Evolutionary conservation across 2,329 filamentous ascomycete genomes (phyloP).

Genomic region (Camptophora hylomeconis): DNA sequence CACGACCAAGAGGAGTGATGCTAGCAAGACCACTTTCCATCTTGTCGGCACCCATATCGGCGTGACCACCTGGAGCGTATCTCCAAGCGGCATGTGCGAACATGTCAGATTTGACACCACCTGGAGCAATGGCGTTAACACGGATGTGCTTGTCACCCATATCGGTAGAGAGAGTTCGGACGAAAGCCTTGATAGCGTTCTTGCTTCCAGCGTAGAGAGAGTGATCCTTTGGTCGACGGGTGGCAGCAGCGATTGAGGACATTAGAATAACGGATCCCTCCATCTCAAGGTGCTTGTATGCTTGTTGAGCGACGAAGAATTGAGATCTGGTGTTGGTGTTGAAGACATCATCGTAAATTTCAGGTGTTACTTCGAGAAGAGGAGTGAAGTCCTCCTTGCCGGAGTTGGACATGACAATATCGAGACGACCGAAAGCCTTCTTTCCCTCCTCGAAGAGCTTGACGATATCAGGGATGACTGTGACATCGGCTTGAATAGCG

Average conservation of each 20-base stretch:
- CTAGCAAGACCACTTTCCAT: slow-evolving; percentile 44
- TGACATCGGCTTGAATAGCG: slow-evolving; percentile 36
- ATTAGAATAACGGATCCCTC: slow-evolving; percentile 55
- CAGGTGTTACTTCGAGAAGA: slow-evolving; percentile 52
- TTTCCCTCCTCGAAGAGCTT: slow-evolving; percentile 18
- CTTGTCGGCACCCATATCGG: slow-evolving; percentile 28
- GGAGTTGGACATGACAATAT: slow-evolving; percentile 44
- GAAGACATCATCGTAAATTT: slow-evolving; percentile 47
- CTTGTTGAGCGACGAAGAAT: slow-evolving; percentile 56
- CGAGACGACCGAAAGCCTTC: slow-evolving; percentile 49
- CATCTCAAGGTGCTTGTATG: slow-evolving; percentile 53
- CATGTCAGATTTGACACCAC: slow-evolving; percentile 66
- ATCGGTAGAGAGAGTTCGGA: slow-evolving; percentile 58
- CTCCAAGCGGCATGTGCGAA: slow-evolving; percentile 58
- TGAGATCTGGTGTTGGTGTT: slow-evolving; percentile 50
- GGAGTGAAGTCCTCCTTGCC: slow-evolving; percentile 37
- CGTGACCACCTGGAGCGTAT: slow-evolving; percentile 45
- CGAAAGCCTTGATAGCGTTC: slow-evolving; percentile 60
- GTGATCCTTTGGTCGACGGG: slow-evolving; percentile 53
- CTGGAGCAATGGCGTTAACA: slow-evolving; percentile 60
- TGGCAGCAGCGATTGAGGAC: slow-evolving; percentile 43
- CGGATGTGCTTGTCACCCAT: slow-evolving; percentile 56
- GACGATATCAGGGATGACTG: slow-evolving; percentile 29
- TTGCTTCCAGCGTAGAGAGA: slow-evolving; percentile 60
- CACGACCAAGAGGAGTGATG: slow-evolving; percentile 46